phyloP scores from a whole-genome alignment of 2,329 filamentous ascomycete species.

The Phyllosticta capitalensis region DNA sequence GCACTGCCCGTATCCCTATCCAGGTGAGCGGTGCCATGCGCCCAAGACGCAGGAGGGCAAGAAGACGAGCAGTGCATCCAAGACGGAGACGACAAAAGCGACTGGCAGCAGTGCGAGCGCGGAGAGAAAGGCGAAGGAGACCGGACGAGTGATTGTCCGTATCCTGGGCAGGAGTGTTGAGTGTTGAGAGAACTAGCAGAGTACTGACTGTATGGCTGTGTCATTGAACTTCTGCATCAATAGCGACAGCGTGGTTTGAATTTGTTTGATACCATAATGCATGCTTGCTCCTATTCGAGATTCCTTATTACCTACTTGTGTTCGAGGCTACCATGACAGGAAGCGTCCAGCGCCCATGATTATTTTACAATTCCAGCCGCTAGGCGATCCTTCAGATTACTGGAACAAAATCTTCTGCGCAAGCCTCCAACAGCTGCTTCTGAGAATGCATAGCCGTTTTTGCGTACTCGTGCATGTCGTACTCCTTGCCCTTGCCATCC shows the following conservation, averaged over 20 bases:
- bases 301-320: neutral
- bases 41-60: neutral
- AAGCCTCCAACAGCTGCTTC: slow-evolving; percentile 25
- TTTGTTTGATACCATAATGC: neutral
- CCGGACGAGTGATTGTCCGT: neutral
- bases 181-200: neutral
- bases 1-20: neutral
- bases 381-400: neutral
- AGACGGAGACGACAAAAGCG: neutral
- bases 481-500: slow-evolving; percentile 44
- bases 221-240: too few species aligned
- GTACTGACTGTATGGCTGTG: too few species aligned
- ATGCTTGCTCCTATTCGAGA: neutral
- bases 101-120: neutral
- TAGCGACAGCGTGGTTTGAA: neutral
- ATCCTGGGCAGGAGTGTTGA: neutral
- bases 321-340: neutral
- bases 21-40: neutral
- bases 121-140: neutral
- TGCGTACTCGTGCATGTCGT: slow-evolving; percentile 42
- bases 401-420: neutral
- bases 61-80: neutral
- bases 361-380: too few species aligned
- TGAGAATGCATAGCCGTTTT: slow-evolving; percentile 43
- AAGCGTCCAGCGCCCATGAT: neutral